phyloP scores from a whole-genome alignment of 2,329 filamentous ascomycete species.

The Monilinia aucupariae region DNA sequence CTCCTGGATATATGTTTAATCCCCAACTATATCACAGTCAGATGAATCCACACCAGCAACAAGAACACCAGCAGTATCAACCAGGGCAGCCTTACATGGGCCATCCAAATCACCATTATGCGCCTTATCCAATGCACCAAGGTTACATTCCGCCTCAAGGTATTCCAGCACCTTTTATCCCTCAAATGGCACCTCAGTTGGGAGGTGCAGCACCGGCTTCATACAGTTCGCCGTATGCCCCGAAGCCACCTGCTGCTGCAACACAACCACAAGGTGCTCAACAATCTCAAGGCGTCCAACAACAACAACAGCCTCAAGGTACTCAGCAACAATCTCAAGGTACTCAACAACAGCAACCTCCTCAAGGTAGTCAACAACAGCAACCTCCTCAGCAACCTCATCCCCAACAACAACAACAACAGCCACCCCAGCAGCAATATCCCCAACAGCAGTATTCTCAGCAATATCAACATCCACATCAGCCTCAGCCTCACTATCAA shows the following conservation, averaged over 20 bases:
- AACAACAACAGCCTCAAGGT: slow-evolving; percentile 10
- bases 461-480: slow-evolving; percentile 15
- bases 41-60: slow-evolving; percentile 22
- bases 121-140: slow-evolving; percentile 12
- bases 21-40: slow-evolving; percentile 26
- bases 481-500: slow-evolving; percentile 16
- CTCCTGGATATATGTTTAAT: slow-evolving; percentile 24
- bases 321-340: slow-evolving; percentile 16
- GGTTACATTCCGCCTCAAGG: slow-evolving; percentile 16
- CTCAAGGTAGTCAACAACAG: neutral
- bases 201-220: slow-evolving; percentile 18
- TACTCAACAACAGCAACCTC: neutral
- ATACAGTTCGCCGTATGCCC: slow-evolving; percentile 36
- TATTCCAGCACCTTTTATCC: slow-evolving; percentile 19
- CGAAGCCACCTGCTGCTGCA: slow-evolving; percentile 27
- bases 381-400: slow-evolving; percentile 15
- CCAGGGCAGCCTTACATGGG: slow-evolving; percentile 27
- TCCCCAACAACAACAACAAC: slow-evolving; percentile 13
- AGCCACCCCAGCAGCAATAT: neutral
- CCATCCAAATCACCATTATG: slow-evolving; percentile 18
- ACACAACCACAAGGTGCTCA: slow-evolving; percentile 13
- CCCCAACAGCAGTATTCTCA: neutral
- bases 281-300: slow-evolving; percentile 12
- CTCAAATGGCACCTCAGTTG: slow-evolving; percentile 27
- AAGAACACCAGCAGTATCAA: slow-evolving; percentile 19